Evolutionary conservation across 192 early-diverging fungal species (phyloP).

Genomic region (Rhizoclosmatium sp.): DNA sequence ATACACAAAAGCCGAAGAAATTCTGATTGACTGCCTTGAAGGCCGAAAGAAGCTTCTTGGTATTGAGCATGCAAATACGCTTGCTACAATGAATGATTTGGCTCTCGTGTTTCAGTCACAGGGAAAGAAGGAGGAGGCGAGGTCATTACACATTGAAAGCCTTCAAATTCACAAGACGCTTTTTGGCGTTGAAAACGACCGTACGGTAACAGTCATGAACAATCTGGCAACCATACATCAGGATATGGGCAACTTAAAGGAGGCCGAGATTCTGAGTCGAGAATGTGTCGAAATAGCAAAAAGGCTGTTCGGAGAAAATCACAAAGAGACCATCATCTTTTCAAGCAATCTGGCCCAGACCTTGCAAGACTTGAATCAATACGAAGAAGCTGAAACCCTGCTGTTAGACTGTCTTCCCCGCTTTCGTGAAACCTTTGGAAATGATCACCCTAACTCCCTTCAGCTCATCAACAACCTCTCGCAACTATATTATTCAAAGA

Average conservation of each 20-base stretch:
- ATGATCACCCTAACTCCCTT: background rate
- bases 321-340: background rate
- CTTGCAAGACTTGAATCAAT: background rate
- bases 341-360: background rate
- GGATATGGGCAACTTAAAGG: background rate
- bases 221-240: background rate
- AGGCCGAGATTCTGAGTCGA: background rate
- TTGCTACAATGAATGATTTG: background rate
- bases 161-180: background rate
- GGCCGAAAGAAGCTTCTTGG: slow-evolving; percentile 9
- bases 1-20: slow-evolving; percentile 15
- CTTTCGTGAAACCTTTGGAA: background rate
- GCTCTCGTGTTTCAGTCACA: background rate
- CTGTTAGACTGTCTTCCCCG: background rate
- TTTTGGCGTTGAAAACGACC: background rate
- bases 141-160: background rate
- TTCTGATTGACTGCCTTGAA: slow-evolving; percentile 34
- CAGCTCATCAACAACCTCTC: background rate
- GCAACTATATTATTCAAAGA: background rate
- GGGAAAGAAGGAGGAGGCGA: background rate
- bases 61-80: slow-evolving; percentile 31
- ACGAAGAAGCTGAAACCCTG: background rate
- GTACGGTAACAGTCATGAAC: background rate
- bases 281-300: background rate
- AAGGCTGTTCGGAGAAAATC: background rate